A percentile compares a stretch with the other conserved stretches of the same genome.
These are phyloP conservation scores for Pseudonectria foliicola DNA, from an alignment of 2,329 filamentous ascomycete genomes.

Conservation along the genomic window DNA sequence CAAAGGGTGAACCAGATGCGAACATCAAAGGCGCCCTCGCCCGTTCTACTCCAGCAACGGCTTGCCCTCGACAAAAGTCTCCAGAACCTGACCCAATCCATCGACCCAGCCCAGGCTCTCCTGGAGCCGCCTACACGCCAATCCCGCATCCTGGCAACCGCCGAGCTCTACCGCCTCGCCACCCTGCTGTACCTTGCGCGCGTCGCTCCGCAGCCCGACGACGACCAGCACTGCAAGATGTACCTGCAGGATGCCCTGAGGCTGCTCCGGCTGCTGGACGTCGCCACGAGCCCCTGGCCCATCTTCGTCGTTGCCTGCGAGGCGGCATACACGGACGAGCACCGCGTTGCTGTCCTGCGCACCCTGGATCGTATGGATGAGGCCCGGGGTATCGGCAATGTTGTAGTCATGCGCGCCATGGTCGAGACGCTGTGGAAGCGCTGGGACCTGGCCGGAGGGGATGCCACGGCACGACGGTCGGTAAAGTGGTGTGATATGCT, in stretches of 20 bases:
- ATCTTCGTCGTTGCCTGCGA: conserved; percentile 41
- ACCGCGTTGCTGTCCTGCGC: conserved; percentile 32
- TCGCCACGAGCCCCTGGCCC: conserved; percentile 43
- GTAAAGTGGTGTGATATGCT: conserved; percentile 6
- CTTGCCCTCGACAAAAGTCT: conserved; percentile 7
- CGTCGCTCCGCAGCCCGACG: conserved; percentile 11
- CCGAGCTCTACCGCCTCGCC: conserved; percentile 44
- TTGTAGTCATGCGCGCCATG: conserved; percentile 35
- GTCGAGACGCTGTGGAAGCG: conserved; percentile 41
- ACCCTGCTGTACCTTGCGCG: conserved; percentile 38
- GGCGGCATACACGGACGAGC: conserved; percentile 30
- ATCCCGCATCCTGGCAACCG: conserved; percentile 32
- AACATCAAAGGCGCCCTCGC: neutral
- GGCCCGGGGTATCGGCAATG: conserved; percentile 37
- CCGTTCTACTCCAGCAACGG: conserved; percentile 13
- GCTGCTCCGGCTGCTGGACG: conserved; percentile 28
- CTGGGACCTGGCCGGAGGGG: conserved; percentile 29
- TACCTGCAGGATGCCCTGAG: conserved; percentile 30
- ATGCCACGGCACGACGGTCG: conserved; percentile 1
- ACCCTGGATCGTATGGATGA: conserved; percentile 36
- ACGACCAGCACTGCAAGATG: conserved; percentile 9
- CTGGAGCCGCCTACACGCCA: conserved; percentile 16
- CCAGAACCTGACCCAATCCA: conserved; percentile 5
- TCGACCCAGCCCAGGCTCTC: conserved; percentile 4
- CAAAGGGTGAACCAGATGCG: conserved; percentile 34